Conservation (phyloP, 768 basidiomycete genomes). For the Leccinum sublutescens region DNA sequence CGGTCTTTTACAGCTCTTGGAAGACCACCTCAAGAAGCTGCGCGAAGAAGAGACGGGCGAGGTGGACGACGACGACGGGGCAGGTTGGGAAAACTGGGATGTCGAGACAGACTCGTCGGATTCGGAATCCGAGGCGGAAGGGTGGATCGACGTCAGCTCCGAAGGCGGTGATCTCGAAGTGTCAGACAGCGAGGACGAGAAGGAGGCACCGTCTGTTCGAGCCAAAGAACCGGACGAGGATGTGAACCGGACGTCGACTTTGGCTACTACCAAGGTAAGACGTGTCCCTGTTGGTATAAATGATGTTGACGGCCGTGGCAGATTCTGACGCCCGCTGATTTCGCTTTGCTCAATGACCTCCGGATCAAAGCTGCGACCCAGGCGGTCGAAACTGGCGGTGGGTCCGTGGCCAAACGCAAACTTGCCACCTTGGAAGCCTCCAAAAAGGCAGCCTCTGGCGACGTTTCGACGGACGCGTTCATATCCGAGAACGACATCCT, state of each 20-base stretch:
- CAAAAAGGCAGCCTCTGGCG: conserved; percentile 52
- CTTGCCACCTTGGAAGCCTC: conserved; percentile 75
- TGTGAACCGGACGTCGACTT: conserved; percentile 50
- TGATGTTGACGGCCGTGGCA: conserved; percentile 29
- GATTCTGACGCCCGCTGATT: conserved; percentile 98
- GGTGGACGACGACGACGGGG: conserved; percentile 62
- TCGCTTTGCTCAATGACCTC: conserved; percentile 86
- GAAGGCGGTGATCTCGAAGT: conserved; percentile 70
- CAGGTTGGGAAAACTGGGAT: conserved; percentile 89
- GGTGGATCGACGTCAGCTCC: conserved; percentile 79
- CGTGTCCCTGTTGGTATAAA: not conserved
- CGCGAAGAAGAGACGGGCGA: conserved; percentile 58
- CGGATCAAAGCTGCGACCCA: conserved; percentile 74
- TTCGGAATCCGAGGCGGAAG: conserved; percentile 56
- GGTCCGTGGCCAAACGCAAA: conserved; percentile 84
- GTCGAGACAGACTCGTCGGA: conserved; percentile 68
- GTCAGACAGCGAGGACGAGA: conserved; percentile 84
- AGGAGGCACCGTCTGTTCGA: conserved; percentile 19
- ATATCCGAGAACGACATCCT: conserved; percentile 91
- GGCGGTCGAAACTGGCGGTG: conserved; percentile 67
- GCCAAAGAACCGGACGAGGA: conserved; percentile 17
- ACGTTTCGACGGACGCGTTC: conserved; percentile 49
- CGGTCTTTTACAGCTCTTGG: conserved; percentile 60
- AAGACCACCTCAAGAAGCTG: conserved; percentile 77
- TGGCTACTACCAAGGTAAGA: conserved; percentile 78